These are phyloP conservation scores for Crithidia brevicula DNA, from an alignment of 208 protist species.

Conservation along the genomic window DNA sequence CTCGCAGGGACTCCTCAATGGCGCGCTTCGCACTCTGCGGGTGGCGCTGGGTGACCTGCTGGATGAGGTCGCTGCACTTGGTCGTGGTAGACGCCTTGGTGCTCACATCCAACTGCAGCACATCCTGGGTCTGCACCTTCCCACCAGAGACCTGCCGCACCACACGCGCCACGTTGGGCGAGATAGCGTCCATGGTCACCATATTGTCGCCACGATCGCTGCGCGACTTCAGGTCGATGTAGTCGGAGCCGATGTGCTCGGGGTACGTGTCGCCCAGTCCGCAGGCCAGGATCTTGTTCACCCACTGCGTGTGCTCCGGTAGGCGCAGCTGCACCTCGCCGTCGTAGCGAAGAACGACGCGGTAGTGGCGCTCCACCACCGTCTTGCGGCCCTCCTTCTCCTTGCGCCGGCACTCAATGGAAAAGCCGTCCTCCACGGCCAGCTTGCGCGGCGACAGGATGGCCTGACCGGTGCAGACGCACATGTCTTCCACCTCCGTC, in stretches of 20 bases:
- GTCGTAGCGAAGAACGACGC: constrained; percentile 22
- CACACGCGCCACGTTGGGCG: constrained; percentile 31
- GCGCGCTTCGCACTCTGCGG: constrained; percentile 8
- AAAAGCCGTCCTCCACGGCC: constrained; percentile 19
- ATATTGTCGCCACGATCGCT: constrained; percentile 17
- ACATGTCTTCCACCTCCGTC: constrained; percentile 15
- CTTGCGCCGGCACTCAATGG: constrained; percentile 25
- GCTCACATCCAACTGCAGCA: constrained; percentile 48
- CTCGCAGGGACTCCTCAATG: constrained; percentile 16
- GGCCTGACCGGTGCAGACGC: constrained; percentile 35
- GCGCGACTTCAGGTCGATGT: constrained; percentile 27
- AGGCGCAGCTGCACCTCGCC: constrained; percentile 27
- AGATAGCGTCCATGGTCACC: constrained; percentile 41
- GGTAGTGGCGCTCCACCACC: constrained; percentile 32
- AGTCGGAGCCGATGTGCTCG: constrained; percentile 25
- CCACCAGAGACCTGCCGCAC: neutral
- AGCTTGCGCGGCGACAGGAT: constrained; percentile 25
- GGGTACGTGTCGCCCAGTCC: constrained; percentile 23
- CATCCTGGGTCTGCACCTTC: constrained; percentile 20
- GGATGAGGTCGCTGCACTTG: constrained; percentile 21
- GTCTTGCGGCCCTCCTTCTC: constrained; percentile 17
- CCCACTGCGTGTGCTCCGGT: constrained; percentile 18
- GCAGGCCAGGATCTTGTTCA: constrained; percentile 37
- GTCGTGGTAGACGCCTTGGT: constrained; percentile 18
- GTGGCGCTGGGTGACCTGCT: constrained; percentile 2